Conservation (phyloP, 192 early-diverging fungal genomes). For the Coemansia reversa region DNA sequence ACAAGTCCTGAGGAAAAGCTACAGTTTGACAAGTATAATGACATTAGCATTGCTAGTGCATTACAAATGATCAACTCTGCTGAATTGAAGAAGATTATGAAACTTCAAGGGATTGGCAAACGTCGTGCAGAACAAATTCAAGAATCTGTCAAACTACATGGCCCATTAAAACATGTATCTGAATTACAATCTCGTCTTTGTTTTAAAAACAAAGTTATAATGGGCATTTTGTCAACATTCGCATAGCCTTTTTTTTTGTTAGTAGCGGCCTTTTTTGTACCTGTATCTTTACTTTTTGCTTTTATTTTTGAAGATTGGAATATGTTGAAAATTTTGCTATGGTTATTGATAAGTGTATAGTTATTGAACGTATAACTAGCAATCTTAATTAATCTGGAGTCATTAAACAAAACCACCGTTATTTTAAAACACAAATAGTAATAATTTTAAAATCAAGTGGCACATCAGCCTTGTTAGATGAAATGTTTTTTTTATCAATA, state of each 20-base stretch:
- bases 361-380: too few species aligned
- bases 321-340: not conserved
- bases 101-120: slow-evolving; percentile 60
- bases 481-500: too few species aligned
- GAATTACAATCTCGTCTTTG: slow-evolving; percentile 42
- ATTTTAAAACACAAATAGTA: too few species aligned
- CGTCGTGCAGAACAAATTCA: slow-evolving; percentile 60
- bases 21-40: slow-evolving; percentile 34
- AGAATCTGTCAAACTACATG: slow-evolving; percentile 36
- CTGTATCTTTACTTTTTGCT: not conserved
- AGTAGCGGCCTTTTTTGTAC: not conserved
- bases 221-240: slow-evolving; percentile 51
- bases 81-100: slow-evolving; percentile 55
- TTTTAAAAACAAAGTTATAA: slow-evolving; percentile 50
- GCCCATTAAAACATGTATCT: slow-evolving; percentile 39
- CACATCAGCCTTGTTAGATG: too few species aligned
- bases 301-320: not conserved
- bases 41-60: slow-evolving; percentile 46
- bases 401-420: too few species aligned
- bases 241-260: slow-evolving; percentile 8
- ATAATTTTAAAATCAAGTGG: too few species aligned
- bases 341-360: too few species aligned
- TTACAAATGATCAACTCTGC: slow-evolving; percentile 60
- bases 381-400: too few species aligned
- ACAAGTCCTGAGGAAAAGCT: slow-evolving; percentile 17